A percentile compares a stretch with the other conserved stretches of the same genome.
phyloP scores from a whole-genome alignment of 1,139 yeast species.

The Yamadazyma diddensiae region DNA sequence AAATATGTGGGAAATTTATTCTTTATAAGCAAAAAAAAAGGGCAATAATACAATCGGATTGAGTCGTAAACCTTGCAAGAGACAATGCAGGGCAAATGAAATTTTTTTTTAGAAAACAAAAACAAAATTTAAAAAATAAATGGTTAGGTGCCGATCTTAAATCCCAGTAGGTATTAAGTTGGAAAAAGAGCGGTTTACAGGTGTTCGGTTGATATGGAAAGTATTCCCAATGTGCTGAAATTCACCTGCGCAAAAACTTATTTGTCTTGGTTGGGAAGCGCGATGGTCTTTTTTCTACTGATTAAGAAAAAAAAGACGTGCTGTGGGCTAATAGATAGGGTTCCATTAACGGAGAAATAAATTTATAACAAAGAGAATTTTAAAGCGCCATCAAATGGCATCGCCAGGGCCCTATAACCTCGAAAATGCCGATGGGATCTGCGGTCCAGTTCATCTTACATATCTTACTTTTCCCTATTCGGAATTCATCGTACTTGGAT shows the following conservation, averaged over 20 bases:
- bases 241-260: not conserved
- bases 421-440: too few relatives aligned
- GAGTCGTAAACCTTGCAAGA: conserved; percentile 1
- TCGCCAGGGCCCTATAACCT: too few relatives aligned
- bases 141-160: not conserved
- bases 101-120: not conserved
- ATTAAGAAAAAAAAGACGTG: not conserved
- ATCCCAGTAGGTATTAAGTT: too few relatives aligned
- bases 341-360: conserved; percentile 1
- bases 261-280: conserved; percentile 9
- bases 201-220: not conserved
- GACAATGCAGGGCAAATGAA: conserved; percentile 1
- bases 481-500: too few relatives aligned
- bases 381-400: too few relatives aligned
- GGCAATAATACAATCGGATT: not conserved
- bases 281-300: conserved; percentile 5
- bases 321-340: not conserved
- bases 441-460: too few relatives aligned
- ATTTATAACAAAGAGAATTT: too few relatives aligned
- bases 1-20: not conserved
- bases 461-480: too few relatives aligned
- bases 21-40: not conserved
- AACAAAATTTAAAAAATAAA: not conserved
- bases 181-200: too few relatives aligned
- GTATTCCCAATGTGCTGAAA: conserved; percentile 1